Percentiles rank a stretch among this genome's conserved stretches.
phyloP scores from a whole-genome alignment of 2,329 filamentous ascomycete species.

The Blastomyces percursus region DNA sequence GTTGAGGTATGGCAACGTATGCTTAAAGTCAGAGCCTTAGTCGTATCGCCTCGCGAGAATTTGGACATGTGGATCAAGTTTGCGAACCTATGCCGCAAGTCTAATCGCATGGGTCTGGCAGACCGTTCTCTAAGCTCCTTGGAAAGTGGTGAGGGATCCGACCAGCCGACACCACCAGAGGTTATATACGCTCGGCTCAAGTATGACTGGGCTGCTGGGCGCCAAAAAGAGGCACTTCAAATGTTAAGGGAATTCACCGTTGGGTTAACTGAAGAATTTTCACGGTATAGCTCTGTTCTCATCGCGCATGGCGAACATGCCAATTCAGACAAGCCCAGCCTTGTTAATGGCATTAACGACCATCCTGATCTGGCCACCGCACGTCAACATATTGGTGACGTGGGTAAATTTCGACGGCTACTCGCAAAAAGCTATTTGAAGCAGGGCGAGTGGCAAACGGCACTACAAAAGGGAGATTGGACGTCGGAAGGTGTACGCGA shows the following conservation, averaged over 20 bases:
- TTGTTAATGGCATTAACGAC: slow-evolving; percentile 38
- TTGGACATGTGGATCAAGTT: slow-evolving; percentile 99
- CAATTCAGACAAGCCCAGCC: slow-evolving; percentile 34
- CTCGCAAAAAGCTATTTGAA: slow-evolving; percentile 93
- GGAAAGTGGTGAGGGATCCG: slow-evolving; percentile 52
- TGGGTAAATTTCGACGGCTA: slow-evolving; percentile 53
- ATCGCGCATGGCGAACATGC: slow-evolving; percentile 29
- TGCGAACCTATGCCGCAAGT: slow-evolving; percentile 94
- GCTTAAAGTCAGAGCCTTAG: slow-evolving; percentile 85
- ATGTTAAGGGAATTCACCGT: slow-evolving; percentile 53
- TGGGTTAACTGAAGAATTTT: slow-evolving; percentile 49
- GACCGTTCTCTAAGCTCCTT: slow-evolving; percentile 90
- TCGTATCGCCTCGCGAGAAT: slow-evolving; percentile 84
- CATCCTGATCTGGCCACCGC: slow-evolving; percentile 30
- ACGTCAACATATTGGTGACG: slow-evolving; percentile 35
- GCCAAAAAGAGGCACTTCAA: slow-evolving; percentile 51
- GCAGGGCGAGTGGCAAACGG: slow-evolving; percentile 90
- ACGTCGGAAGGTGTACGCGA: slow-evolving; percentile 74
- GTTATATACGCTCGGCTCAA: slow-evolving; percentile 96
- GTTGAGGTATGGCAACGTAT: slow-evolving; percentile 98
- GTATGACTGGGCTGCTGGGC: slow-evolving; percentile 82
- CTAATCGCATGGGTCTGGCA: slow-evolving; percentile 81
- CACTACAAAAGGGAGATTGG: slow-evolving; percentile 80
- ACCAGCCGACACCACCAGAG: slow-evolving; percentile 49
- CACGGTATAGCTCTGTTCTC: slow-evolving; percentile 32